phyloP scores from a whole-genome alignment of 2,329 filamentous ascomycete species.

The Hypocrella siamensis region DNA sequence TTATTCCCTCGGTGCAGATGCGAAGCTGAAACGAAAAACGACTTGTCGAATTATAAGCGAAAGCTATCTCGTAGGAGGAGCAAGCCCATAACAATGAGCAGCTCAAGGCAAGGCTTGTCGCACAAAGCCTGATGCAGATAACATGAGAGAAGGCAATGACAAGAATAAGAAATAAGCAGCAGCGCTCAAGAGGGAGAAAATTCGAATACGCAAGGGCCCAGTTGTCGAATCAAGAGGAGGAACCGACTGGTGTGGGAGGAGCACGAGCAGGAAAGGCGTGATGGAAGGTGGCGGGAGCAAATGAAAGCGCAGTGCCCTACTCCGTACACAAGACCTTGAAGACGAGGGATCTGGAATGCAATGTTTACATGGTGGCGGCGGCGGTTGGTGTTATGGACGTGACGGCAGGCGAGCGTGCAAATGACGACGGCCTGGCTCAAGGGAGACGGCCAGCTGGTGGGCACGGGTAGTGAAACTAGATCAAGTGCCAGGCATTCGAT shows the following conservation, averaged over 20 bases:
- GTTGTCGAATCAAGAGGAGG: no score
- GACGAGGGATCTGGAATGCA: constrained; percentile 7
- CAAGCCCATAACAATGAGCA: neutral
- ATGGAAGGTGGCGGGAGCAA: constrained; percentile 1
- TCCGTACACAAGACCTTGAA: neutral
- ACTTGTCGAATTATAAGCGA: no score
- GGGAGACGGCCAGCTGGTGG: constrained; percentile 4
- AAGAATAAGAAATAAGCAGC: constrained; percentile 1
- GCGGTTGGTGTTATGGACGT: constrained; percentile 5
- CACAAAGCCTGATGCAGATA: no score
- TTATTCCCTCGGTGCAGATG: no score
- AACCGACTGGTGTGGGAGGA: no score
- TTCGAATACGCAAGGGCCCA: neutral
- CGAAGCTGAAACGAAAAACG: no score
- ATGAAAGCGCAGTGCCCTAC: constrained; percentile 2
- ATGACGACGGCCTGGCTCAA: constrained; percentile 3
- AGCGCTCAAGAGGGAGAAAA: neutral
- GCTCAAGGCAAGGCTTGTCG: constrained; percentile 3
- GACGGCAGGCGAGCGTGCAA: constrained; percentile 1
- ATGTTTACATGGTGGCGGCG: constrained; percentile 6
- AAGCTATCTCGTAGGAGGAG: no score
- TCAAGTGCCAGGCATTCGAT: constrained; percentile 6
- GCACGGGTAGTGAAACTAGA: constrained; percentile 5
- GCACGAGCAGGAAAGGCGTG: constrained; percentile 2
- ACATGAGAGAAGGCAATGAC: no score